Evolutionary conservation across 495 filamentous ascomycete species (phyloP).

Genomic region (Annulohypoxylon moriforme): DNA sequence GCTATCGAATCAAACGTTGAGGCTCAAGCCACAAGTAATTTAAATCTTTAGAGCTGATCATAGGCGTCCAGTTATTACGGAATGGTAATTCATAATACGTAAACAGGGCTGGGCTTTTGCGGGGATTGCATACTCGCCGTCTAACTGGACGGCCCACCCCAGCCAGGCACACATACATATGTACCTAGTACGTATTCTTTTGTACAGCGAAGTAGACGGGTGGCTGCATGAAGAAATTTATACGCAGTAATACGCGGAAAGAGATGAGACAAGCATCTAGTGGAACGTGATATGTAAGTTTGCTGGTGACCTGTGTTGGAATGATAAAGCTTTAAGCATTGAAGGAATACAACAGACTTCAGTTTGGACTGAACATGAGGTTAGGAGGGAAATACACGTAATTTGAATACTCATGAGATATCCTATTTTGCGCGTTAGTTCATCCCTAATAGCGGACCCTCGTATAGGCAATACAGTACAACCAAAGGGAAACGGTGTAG

Average conservation of each 20-base stretch:
- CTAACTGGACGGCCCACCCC: constrained; percentile 9
- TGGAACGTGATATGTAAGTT: not conserved
- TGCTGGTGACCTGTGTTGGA: not conserved
- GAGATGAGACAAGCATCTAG: not conserved
- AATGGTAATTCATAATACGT: constrained; percentile 14
- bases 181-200: not conserved
- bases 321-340: not conserved
- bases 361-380: not conserved
- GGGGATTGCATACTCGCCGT: constrained; percentile 12
- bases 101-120: constrained; percentile 18
- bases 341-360: not conserved
- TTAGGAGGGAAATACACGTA: not conserved
- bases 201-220: not conserved
- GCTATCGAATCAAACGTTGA: constrained; percentile 33
- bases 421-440: not conserved
- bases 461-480: constrained; percentile 8
- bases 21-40: constrained; percentile 19
- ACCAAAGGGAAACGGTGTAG: not conserved
- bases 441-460: constrained; percentile 5
- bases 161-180: constrained; percentile 14
- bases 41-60: constrained; percentile 9
- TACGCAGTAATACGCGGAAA: not conserved
- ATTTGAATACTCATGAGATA: not conserved
- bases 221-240: not conserved
- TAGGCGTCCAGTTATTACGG: constrained; percentile 13